These are phyloP conservation scores for Yamadazyma taylorii DNA, from an alignment of 1,139 yeast genomes.

Conservation along the genomic window DNA sequence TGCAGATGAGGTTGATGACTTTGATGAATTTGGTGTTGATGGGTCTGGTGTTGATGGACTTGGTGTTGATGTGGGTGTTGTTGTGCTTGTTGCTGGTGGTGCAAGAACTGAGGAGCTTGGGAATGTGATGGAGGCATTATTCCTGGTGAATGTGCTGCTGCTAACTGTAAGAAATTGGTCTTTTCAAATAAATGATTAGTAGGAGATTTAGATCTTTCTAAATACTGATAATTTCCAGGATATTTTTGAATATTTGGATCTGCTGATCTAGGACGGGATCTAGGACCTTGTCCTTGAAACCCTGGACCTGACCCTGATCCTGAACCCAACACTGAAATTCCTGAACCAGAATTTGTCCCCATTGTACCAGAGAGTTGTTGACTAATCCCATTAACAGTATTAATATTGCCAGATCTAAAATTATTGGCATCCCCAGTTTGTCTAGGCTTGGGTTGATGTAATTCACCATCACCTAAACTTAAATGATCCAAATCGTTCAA, in stretches of 20 bases:
- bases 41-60: not conserved
- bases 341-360: not conserved
- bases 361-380: not conserved
- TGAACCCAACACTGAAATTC: constrained; percentile 10
- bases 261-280: constrained; percentile 45
- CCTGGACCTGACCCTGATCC: too few relatives aligned
- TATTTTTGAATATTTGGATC: constrained; percentile 31
- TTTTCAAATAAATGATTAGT: constrained; percentile 47
- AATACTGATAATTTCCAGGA: constrained; percentile 13
- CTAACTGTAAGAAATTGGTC: constrained; percentile 46
- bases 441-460: constrained; percentile 44
- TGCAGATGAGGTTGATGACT: not conserved
- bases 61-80: constrained; percentile 1
- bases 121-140: constrained; percentile 11
- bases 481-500: constrained; percentile 32
- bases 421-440: constrained; percentile 19
- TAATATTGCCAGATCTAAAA: constrained; percentile 1
- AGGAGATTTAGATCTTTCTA: constrained; percentile 44
- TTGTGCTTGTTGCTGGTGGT: too few relatives aligned
- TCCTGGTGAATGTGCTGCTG: constrained; percentile 33
- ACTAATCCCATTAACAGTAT: not conserved
- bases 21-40: not conserved
- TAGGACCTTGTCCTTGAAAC: constrained; percentile 29
- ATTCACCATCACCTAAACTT: constrained; percentile 19
- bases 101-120: not conserved